Evolutionary conservation across 192 early-diverging fungal genomes (phyloP).

Genomic region (Backusella luteola): DNA sequence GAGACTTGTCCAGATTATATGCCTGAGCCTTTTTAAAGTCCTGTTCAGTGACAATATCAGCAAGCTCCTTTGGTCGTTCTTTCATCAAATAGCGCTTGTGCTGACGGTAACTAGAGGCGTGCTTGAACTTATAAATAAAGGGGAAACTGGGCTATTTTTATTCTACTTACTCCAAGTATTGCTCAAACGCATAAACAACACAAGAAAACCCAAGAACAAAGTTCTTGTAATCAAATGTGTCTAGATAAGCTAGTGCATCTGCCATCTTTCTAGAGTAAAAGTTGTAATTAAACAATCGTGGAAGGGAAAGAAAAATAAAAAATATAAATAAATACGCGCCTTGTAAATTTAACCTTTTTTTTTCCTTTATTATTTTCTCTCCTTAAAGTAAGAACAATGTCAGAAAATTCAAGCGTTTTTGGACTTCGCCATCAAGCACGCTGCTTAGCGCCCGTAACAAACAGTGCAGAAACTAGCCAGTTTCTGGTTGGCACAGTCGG

Average conservation of each 20-base stretch:
- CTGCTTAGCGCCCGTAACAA: constrained; percentile 57
- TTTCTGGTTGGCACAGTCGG: constrained; percentile 74
- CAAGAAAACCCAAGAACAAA: constrained; percentile 72
- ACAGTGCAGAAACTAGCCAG: constrained; percentile 61
- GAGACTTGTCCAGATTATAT: constrained; percentile 84
- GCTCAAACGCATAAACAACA: constrained; percentile 75
- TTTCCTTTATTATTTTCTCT: not conserved
- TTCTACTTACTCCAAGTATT: constrained; percentile 66
- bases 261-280: constrained; percentile 1
- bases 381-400: not conserved
- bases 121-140: not conserved
- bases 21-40: constrained; percentile 80
- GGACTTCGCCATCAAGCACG: constrained; percentile 67
- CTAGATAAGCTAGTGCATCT: constrained; percentile 6
- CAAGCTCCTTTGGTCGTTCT: constrained; percentile 68
- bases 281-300: too few species aligned
- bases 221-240: constrained; percentile 64
- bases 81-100: constrained; percentile 67
- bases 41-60: constrained; percentile 67
- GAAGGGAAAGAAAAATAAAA: not conserved
- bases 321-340: not conserved
- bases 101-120: constrained; percentile 62
- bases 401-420: constrained; percentile 56
- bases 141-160: not conserved
- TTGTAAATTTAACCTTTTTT: not conserved